Base-by-base conservation (phyloP, 352 stramenopile species). In the Phytophthora brassicae region DNA sequence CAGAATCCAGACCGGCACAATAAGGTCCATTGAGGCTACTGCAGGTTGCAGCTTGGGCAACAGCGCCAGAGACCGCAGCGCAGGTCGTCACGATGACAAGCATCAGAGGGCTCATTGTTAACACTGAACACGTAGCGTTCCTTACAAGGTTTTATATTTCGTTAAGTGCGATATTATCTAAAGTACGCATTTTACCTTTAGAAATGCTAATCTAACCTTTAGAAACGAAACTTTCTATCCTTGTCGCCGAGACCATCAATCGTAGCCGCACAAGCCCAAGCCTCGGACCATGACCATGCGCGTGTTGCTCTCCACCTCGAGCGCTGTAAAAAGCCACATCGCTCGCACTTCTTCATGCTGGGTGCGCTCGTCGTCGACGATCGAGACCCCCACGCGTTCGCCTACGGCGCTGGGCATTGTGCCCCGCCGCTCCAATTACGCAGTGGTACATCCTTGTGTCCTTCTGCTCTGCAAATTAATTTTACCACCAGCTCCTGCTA, bases 11-110 rank as follows among this genome's bases (percentile, higher is more conserved):
- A 23, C 41, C 66, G 0, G 24, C 38, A 35, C 83, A 92, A 36
- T 79, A 92, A 20, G 83, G 83, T 13, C 83, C 83, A n/a, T 84
- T 90, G 11, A 86, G 66, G 31, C 81, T 90, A 58, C 81, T 92
- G 59, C 83, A 92, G 7, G 50, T 46, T 20, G 2, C 33, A 23
- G n/a, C 41, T 6, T 1, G 9, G 17, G 45, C n/a, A 44, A 26
- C 13, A 23, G 36, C 11, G 14, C 22, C 24, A 23, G 19, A 33
- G n/a, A 36, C 9, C 43, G 31, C 24, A 69, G 38, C 61, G 47
- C 31, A 70, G 7, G 28, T 49, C 3, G 39, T 36, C 42, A 22
- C 52, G 31, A 68, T 19, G 33, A 60, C 12, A 9, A 42, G 13
- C 35, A 23, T 9, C 16, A n/a, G 38, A 6, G 62, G n/a, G 41